phyloP scores from a whole-genome alignment of 306 rosid genomes.

The apple (Malus domestica) region ASM211411v1 NC_041793.1:38503001-38503500 shows the following conservation, averaged over 20 bases:
- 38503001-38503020: constrained; percentile 67
- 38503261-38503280: constrained; percentile 34
- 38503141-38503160: constrained; percentile 32
- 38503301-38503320: constrained; percentile 60
- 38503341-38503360: constrained; percentile 77
- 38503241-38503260: constrained; percentile 44
- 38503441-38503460: constrained; percentile 19
- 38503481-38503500: constrained; percentile 12
- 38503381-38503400: constrained; percentile 33
- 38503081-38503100: constrained; percentile 48
- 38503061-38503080: constrained; percentile 54
- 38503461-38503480: constrained; percentile 22
- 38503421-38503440: constrained; percentile 16
- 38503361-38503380: constrained; percentile 53
- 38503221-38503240: constrained; percentile 43
- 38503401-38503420: constrained; percentile 28
- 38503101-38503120: constrained; percentile 36
- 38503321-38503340: constrained; percentile 53
- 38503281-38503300: constrained; percentile 44
- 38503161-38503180: constrained; percentile 38
- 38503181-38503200: constrained; percentile 44
- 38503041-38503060: constrained; percentile 33
- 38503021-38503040: constrained; percentile 77
- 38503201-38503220: constrained; percentile 66
- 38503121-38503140: constrained; percentile 42